These are phyloP conservation scores for Osmanthus fragrans DNA, from an alignment of 257 asterid genomes.

Conservation along the genomic window DNA sequence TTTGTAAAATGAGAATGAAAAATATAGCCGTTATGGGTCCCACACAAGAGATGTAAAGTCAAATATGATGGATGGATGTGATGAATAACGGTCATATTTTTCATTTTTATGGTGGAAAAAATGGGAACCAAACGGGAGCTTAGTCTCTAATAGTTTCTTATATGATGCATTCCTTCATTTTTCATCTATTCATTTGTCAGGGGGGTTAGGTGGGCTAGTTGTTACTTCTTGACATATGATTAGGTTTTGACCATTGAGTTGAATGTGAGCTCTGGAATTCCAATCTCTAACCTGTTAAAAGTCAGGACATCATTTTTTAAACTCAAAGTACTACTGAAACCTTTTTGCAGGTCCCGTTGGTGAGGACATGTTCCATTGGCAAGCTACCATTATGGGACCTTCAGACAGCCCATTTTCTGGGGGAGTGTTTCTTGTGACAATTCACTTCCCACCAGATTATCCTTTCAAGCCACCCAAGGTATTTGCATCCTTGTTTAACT, in stretches of 20 bases:
- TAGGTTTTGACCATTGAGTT: not conserved
- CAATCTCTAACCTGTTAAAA: not conserved
- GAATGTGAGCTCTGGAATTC: slow-evolving; percentile 1
- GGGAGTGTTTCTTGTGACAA: slow-evolving; percentile 64
- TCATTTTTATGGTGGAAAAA: no score
- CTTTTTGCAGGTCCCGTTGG: slow-evolving; percentile 68
- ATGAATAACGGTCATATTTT: no score
- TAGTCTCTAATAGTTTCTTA: not conserved
- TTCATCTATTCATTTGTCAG: not conserved
- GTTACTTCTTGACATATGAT: not conserved
- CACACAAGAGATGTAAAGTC: no score
- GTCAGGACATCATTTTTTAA: not conserved
- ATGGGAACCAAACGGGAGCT: no score
- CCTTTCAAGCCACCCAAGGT: slow-evolving; percentile 91
- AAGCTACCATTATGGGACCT: slow-evolving; percentile 87
- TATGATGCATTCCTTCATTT: not conserved
- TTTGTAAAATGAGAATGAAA: no score
- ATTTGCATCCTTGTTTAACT: not conserved
- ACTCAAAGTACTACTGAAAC: not conserved
- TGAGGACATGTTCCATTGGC: slow-evolving; percentile 79
- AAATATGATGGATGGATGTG: no score
- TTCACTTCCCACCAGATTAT: slow-evolving; percentile 81
- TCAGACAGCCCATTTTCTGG: slow-evolving; percentile 76
- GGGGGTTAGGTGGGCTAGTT: not conserved
- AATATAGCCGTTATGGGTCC: no score